phyloP scores from a whole-genome alignment of 2,329 filamentous ascomycete species.

The Graphilbum sp. region DNA sequence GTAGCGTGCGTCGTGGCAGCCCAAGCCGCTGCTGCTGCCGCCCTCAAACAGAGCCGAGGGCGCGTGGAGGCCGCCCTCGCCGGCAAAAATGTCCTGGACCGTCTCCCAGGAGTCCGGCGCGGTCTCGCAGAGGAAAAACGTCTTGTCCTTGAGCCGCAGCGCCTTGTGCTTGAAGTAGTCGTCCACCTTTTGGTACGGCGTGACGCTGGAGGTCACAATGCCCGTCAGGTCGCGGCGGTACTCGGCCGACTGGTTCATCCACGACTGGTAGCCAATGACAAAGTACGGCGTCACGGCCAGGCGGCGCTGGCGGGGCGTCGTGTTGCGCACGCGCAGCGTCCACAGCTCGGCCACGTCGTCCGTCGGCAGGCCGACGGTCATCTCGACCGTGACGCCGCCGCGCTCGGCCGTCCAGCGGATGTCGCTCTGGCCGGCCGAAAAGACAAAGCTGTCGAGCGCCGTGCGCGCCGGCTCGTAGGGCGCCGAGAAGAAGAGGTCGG shows the following conservation, averaged over 20 bases:
- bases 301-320: slow-evolving; percentile 25
- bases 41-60: slow-evolving; percentile 25
- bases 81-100: slow-evolving; percentile 34
- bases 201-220: slow-evolving; percentile 34
- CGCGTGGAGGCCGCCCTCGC: slow-evolving; percentile 36
- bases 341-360: slow-evolving; percentile 39
- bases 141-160: slow-evolving; percentile 38
- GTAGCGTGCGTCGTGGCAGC: slow-evolving; percentile 32
- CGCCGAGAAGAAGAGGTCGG: slow-evolving; percentile 35
- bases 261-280: slow-evolving; percentile 43
- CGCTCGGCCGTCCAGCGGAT: slow-evolving; percentile 35
- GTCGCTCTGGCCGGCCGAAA: slow-evolving; percentile 38
- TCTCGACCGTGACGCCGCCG: slow-evolving; percentile 32
- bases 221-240: slow-evolving; percentile 31
- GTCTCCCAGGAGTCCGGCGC: slow-evolving; percentile 34
- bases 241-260: slow-evolving; percentile 43
- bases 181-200: slow-evolving; percentile 38
- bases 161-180: slow-evolving; percentile 41
- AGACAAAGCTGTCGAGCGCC: slow-evolving; percentile 29
- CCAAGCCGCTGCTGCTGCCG: slow-evolving; percentile 14
- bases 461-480: slow-evolving; percentile 38
- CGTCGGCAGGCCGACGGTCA: slow-evolving; percentile 33
- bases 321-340: slow-evolving; percentile 34
- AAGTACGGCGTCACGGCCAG: slow-evolving; percentile 40
- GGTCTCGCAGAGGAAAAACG: slow-evolving; percentile 38